Evolutionary conservation across 2,329 filamentous ascomycete genomes (phyloP).

Genomic region (Didymella glomerata): DNA sequence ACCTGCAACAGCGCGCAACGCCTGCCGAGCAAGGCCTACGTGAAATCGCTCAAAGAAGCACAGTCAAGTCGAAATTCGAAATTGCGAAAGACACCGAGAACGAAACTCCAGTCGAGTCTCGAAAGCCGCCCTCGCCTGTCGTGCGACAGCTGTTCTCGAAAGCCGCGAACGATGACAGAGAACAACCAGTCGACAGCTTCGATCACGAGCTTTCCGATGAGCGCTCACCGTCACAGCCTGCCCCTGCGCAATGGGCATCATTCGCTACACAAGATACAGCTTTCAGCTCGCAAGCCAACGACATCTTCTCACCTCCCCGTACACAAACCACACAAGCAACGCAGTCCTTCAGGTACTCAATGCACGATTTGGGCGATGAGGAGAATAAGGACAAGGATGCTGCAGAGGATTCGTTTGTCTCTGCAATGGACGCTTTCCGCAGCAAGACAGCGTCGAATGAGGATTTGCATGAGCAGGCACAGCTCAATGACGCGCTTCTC

Average conservation of each 20-base stretch:
- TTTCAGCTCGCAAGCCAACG: conserved; percentile 37
- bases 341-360: conserved; percentile 42
- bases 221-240: conserved; percentile 23
- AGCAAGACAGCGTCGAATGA: conserved; percentile 45
- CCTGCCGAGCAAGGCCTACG: conserved; percentile 60
- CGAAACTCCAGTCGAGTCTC: conserved; percentile 34
- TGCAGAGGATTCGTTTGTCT: conserved; percentile 58
- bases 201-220: conserved; percentile 24
- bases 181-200: conserved; percentile 35
- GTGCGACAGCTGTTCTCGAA: conserved; percentile 42
- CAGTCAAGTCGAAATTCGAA: conserved; percentile 67
- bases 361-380: conserved; percentile 30
- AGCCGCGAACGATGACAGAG: conserved; percentile 40
- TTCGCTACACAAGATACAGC: conserved; percentile 42
- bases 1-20: conserved; percentile 58
- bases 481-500: conserved; percentile 44
- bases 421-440: conserved; percentile 55
- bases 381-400: conserved; percentile 32
- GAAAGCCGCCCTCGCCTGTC: conserved; percentile 37
- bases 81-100: conserved; percentile 64
- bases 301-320: conserved; percentile 44
- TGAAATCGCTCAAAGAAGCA: conserved; percentile 60
- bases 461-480: conserved; percentile 30
- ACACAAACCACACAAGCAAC: conserved; percentile 48
- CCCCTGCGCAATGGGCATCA: conserved; percentile 45